Evolutionary conservation across 148 eudicot species (phyloP), one percentile per base, ranked within the genome.

Genomic region (Chenopodium quinoa): DNA sequence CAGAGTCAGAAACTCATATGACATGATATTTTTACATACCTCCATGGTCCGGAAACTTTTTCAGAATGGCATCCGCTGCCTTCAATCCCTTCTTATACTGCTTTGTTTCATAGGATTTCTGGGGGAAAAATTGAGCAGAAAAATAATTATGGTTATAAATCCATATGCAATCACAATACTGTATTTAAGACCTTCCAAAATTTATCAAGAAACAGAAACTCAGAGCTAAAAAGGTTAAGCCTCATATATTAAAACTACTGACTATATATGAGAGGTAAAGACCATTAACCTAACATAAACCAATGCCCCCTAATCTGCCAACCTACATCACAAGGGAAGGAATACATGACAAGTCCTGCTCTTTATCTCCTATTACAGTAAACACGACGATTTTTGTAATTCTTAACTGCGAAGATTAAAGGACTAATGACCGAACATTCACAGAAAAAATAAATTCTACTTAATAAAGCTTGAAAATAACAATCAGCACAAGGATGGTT

Each of bases 31-130:
- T 72, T 77, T 7, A 80, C 91, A 81, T 83, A 96, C 99, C 99
- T 90, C 99, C 99, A 91, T 96, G 99, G 78, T 91, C 89, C 4
- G 99, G 98, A 87, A 90, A 96, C 90, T 94, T 96, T 87, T 93
- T 96, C 76, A 96, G 87, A 76, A 96, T 96, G 50, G 95, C 78
- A 89, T 96, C 99, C 4, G 99, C 99, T 14, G 99, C 98, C 90
- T 94, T 96, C 87, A 96, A 82, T 58, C 99, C 99, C 88, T 96
- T 96, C 85, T 96, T 96, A 81, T 96, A 96, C 80, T 96, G 99
- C 80, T 96, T 96, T 27, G 94, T 92, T 85, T 96, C 99, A 82
- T 93, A 96, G 14, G 99, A 96, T 93, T 92, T 96, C 98, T 96
- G 94, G 82, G 82, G 3, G 40, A 66, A 46, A 54, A 50, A 40